phyloP scores from a whole-genome alignment of 352 stramenopile genomes.

The Globisporangium barbulae region DNA sequence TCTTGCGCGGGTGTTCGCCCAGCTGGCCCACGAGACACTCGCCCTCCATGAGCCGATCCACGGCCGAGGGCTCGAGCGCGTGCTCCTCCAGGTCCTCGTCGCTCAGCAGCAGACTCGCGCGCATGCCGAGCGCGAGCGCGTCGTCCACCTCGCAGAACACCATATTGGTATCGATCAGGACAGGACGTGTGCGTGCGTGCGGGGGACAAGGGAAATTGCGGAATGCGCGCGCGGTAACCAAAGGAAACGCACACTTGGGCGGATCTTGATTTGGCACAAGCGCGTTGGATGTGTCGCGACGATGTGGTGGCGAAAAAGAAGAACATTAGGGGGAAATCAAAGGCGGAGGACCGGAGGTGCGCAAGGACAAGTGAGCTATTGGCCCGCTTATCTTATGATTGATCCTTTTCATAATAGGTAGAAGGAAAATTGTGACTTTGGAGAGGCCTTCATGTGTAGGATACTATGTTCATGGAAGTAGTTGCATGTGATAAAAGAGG shows the following conservation, averaged over 20 bases:
- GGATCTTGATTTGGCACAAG: not conserved
- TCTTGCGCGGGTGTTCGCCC: constrained; percentile 22
- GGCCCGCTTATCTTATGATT: no score
- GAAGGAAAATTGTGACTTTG: not conserved
- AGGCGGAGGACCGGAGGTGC: no score
- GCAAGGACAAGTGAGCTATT: no score
- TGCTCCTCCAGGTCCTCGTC: constrained; percentile 39
- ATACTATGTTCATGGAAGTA: no score
- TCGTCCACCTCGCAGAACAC: constrained; percentile 17
- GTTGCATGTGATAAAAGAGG: not conserved
- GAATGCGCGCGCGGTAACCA: not conserved
- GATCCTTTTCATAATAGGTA: no score
- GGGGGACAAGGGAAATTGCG: constrained; percentile 6
- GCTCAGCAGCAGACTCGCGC: constrained; percentile 14
- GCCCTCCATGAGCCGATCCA: constrained; percentile 42
- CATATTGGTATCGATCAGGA: not conserved
- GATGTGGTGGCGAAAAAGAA: no score
- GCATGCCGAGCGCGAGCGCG: constrained; percentile 8
- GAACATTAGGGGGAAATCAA: no score
- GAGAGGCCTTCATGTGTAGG: not conserved
- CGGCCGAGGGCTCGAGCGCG: constrained; percentile 25
- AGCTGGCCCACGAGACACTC: constrained; percentile 46
- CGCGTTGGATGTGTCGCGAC: not conserved
- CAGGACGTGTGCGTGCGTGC: not conserved
- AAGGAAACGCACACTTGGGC: not conserved